These are phyloP conservation scores for Plasmodium chabaudi DNA, from an alignment of 169 alveolate genomes.

Conservation along the genomic window DNA sequence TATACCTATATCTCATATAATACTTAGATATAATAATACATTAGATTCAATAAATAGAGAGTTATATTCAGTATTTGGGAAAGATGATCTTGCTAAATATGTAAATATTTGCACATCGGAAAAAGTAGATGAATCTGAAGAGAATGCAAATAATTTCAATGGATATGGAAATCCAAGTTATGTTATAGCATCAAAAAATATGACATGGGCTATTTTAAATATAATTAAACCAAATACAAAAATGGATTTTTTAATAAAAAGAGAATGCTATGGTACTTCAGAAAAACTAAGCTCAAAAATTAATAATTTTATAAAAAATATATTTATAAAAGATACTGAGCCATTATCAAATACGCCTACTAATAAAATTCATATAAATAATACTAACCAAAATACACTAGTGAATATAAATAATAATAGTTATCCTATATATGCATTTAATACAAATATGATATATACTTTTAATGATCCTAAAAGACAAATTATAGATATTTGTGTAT, in stretches of 20 bases:
- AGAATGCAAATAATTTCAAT: not conserved
- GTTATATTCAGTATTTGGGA: conserved; percentile 27
- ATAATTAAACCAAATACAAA: conserved; percentile 16
- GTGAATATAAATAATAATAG: conserved; percentile 12
- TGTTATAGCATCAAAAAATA: conserved; percentile 32
- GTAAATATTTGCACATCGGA: not conserved
- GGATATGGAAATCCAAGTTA: conserved; percentile 26
- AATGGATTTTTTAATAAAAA: conserved; percentile 34
- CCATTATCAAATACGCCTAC: not conserved
- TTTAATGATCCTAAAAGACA: conserved; percentile 73
- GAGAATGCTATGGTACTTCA: conserved; percentile 38
- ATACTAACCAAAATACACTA: not conserved
- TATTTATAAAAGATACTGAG: conserved; percentile 39
- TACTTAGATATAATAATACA: conserved; percentile 28
- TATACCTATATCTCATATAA: conserved; percentile 38
- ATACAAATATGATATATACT: conserved; percentile 24
- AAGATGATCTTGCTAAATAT: conserved; percentile 28
- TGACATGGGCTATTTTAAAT: conserved; percentile 30
- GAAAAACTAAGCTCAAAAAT: conserved; percentile 63
- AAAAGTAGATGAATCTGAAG: not conserved
- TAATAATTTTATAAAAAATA: conserved; percentile 61
- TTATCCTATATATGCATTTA: conserved; percentile 6
- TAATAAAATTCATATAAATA: not conserved
- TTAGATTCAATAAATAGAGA: conserved; percentile 41
- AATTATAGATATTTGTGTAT: conserved; percentile 51